Base-by-base conservation (phyloP, 805 yeast genomes). In the Wickerhamiella brachini region DNA sequence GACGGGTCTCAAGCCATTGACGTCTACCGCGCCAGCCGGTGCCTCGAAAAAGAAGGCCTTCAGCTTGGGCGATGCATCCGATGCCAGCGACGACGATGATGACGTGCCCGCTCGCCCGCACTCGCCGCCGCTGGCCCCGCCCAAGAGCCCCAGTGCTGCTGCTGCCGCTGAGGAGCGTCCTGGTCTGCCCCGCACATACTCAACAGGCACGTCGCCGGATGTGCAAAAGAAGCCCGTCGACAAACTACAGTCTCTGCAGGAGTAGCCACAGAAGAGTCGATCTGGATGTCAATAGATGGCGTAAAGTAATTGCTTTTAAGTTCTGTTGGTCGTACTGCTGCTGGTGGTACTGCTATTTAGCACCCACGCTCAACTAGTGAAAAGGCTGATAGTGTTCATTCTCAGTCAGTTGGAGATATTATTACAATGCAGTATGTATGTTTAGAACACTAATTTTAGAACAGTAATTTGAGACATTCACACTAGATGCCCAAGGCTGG, bases 1-100 rank as follows among this genome's bases (percentile, higher is more conserved):
- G 24, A 59, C 61, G 5, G 59, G 62, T 9, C 55, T 59, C 9
- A 53, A 49, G 17, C 61, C 62, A 23, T 51, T 59, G 47, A 53
- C 59, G 20, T 24, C 43, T 8, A 44, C 53, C 31, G 34, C 43
- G 20, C 24, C 26, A 26, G 49, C 42, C 41, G 44, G 38, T 38
- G 48, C 53, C 53, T 34, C 42, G 26, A 20, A 45, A 3, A 29
- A 43, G 37, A 42, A 42, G 22, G 29, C 13, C 6, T 37, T 49
- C 53, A 49, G 49, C 51, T 51, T 23, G 51, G 58, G 18, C 47
- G 52, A 46, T 37, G 52, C 39, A 21, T 51, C 53, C 29, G 57
- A 51, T 18, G 53, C 48, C 37, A 56, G 49, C 15, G 56, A 50
- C 8, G 60, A 48, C 18, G 57, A 45, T 3, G 49, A 44, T 18